A percentile compares a stretch with the other conserved stretches of the same genome.
phyloP scores from a whole-genome alignment of 805 yeast genomes.

The Candida pseudoglaebosa region DNA sequence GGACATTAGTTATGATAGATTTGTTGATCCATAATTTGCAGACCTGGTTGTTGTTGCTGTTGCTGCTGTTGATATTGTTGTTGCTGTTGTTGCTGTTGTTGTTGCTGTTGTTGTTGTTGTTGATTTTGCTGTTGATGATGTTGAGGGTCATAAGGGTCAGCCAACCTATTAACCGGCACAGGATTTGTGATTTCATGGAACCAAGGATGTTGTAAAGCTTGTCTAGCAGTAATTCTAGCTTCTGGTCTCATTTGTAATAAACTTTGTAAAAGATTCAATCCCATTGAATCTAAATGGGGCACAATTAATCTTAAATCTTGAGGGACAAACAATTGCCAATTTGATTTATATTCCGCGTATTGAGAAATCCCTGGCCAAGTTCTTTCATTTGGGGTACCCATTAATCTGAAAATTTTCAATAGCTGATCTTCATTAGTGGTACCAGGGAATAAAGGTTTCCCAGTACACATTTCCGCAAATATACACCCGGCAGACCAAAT shows the following conservation, averaged over 20 bases:
- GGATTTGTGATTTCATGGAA: slow-evolving; percentile 65
- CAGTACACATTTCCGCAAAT: slow-evolving; percentile 97
- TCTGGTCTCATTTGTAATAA: slow-evolving; percentile 61
- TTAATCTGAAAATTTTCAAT: slow-evolving; percentile 80
- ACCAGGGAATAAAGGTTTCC: slow-evolving; percentile 95
- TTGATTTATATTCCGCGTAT: slow-evolving; percentile 80
- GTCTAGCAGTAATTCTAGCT: slow-evolving; percentile 56
- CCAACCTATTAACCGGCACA: slow-evolving; percentile 28
- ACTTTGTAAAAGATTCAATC: slow-evolving; percentile 60
- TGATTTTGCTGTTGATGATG: slow-evolving; percentile 21
- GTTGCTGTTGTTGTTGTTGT: slow-evolving; percentile 17
- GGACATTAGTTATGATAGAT: background rate
- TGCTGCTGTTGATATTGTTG: slow-evolving; percentile 9
- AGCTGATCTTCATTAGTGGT: slow-evolving; percentile 94
- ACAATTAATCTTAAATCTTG: slow-evolving; percentile 74
- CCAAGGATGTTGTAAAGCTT: slow-evolving; percentile 71
- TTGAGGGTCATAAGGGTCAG: slow-evolving; percentile 23
- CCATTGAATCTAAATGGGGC: slow-evolving; percentile 67
- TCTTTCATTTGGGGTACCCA: slow-evolving; percentile 95
- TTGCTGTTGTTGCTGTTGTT: slow-evolving; percentile 17
- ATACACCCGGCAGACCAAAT: slow-evolving; percentile 99
- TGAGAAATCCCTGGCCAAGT: slow-evolving; percentile 97
- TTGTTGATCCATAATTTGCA: slow-evolving; percentile 1
- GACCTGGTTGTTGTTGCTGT: slow-evolving; percentile 7
- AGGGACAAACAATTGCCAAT: slow-evolving; percentile 81